phyloP scores from a whole-genome alignment of 2,329 filamentous ascomycete species.

The Lachnellula occidentalis region DNA sequence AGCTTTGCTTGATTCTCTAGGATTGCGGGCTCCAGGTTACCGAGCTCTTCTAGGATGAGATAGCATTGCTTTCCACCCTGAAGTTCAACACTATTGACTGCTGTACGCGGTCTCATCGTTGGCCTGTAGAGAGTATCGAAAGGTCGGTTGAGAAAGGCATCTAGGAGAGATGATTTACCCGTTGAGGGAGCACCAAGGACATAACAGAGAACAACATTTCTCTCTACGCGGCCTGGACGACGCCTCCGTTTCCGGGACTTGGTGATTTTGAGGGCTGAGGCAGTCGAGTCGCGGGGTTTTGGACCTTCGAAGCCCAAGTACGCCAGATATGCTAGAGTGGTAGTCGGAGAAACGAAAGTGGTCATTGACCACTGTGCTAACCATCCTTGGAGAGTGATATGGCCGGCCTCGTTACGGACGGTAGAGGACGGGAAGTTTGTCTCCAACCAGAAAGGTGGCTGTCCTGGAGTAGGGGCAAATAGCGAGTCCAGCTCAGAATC shows the following conservation, averaged over 20 bases:
- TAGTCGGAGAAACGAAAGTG: slow-evolving; percentile 92
- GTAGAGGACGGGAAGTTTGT: slow-evolving; percentile 88
- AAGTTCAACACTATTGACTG: slow-evolving; percentile 93
- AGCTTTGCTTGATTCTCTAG: slow-evolving; percentile 87
- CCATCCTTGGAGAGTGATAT: slow-evolving; percentile 96
- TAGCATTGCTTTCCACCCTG: slow-evolving; percentile 97
- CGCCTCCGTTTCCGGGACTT: slow-evolving; percentile 82
- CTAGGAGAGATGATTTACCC: slow-evolving; percentile 86
- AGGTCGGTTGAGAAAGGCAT: slow-evolving; percentile 83
- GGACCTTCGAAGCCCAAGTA: slow-evolving; percentile 90
- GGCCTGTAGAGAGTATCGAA: slow-evolving; percentile 82
- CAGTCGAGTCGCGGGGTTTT: slow-evolving; percentile 70
- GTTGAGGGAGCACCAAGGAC: slow-evolving; percentile 79
- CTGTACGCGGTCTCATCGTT: slow-evolving; percentile 89
- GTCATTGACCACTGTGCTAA: slow-evolving; percentile 99
- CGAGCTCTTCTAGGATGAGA: slow-evolving; percentile 89
- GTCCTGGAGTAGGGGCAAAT: slow-evolving; percentile 87
- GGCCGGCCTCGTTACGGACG: slow-evolving; percentile 88
- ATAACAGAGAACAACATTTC: slow-evolving; percentile 92
- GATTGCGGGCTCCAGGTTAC: slow-evolving; percentile 90
- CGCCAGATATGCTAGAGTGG: slow-evolving; percentile 89
- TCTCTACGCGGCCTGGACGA: slow-evolving; percentile 78
- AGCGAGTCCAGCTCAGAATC: slow-evolving; percentile 77
- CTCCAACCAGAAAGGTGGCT: slow-evolving; percentile 82
- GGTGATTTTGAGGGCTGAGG: slow-evolving; percentile 84